phyloP scores from a whole-genome alignment of 2,329 filamentous ascomycete genomes.

The Xylariaceae sp. region DNA sequence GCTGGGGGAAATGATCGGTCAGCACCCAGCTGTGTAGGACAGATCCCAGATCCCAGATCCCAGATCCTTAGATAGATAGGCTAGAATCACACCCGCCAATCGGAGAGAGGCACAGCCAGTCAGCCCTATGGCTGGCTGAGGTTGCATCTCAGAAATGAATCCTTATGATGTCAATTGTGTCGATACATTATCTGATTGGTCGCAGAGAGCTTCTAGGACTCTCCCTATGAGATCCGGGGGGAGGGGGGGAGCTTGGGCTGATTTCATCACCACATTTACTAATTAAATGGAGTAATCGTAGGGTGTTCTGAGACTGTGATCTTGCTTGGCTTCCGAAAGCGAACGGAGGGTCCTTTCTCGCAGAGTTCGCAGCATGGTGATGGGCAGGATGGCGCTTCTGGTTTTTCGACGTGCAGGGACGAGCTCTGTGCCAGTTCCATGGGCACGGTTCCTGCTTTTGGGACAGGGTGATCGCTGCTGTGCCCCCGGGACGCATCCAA shows the following conservation, averaged over 20 bases:
- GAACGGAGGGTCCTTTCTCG: not conserved
- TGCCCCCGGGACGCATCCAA: not conserved
- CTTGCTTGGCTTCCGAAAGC: not conserved
- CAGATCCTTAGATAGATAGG: no score
- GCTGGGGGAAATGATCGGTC: no score
- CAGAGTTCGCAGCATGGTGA: not conserved
- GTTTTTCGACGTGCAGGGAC: not conserved
- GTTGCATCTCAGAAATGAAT: not conserved
- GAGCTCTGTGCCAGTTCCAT: not conserved
- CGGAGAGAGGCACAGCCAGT: slow-evolving; percentile 2
- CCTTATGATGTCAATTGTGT: slow-evolving; percentile 11
- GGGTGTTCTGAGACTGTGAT: no score
- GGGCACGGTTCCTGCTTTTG: not conserved
- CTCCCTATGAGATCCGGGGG: no score
- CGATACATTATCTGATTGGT: slow-evolving; percentile 7
- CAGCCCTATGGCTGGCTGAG: slow-evolving; percentile 11
- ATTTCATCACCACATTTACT: no score
- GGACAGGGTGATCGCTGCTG: not conserved
- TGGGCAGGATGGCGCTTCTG: not conserved
- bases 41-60: no score
- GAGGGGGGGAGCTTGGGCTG: no score
- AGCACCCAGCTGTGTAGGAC: no score
- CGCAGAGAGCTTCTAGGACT: no score
- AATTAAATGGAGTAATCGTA: no score
- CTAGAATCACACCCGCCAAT: no score